Conservation (phyloP, 2,329 filamentous ascomycete species). For the Graphilbum ipis-grandicollis region DNA sequence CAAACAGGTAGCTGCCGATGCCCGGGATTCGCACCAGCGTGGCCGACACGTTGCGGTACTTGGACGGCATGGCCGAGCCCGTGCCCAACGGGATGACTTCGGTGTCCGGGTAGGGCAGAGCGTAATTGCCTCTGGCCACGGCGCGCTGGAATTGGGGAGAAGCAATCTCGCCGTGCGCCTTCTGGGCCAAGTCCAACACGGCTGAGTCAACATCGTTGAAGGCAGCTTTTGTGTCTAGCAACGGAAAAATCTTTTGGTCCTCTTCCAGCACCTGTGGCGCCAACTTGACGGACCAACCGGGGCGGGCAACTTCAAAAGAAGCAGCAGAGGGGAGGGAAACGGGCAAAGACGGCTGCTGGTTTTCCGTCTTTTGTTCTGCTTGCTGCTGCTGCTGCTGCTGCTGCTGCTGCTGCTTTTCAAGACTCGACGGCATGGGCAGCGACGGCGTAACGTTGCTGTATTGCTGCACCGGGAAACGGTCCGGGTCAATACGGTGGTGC, state of each 20-base stretch:
- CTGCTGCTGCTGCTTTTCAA: not conserved
- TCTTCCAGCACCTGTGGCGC: constrained; percentile 29
- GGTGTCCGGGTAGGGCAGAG: constrained; percentile 29
- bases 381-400: not conserved
- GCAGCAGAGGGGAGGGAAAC: too few species aligned
- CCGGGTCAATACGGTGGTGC: constrained; percentile 54
- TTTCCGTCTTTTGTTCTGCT: not conserved
- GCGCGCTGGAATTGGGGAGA: constrained; percentile 27
- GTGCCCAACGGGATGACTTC: constrained; percentile 83
- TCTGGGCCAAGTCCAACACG: constrained; percentile 34
- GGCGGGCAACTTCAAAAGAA: constrained; percentile 22
- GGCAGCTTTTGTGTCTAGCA: constrained; percentile 29
- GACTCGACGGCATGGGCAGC: not conserved
- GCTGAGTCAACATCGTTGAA: constrained; percentile 19
- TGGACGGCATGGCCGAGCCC: constrained; percentile 76
- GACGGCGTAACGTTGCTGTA: constrained; percentile 32
- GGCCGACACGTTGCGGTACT: constrained; percentile 87
- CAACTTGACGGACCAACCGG: constrained; percentile 27
- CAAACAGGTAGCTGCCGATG: constrained; percentile 75
- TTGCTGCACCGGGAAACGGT: constrained; percentile 53
- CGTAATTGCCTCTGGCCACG: constrained; percentile 39
- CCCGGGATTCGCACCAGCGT: constrained; percentile 74
- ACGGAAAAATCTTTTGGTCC: constrained; percentile 26
- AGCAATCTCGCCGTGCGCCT: constrained; percentile 23
- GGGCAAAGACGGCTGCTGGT: constrained; percentile 2